Conservation (phyloP, 2,329 filamentous ascomycete species). For the Ascomycota sp. region DNA sequence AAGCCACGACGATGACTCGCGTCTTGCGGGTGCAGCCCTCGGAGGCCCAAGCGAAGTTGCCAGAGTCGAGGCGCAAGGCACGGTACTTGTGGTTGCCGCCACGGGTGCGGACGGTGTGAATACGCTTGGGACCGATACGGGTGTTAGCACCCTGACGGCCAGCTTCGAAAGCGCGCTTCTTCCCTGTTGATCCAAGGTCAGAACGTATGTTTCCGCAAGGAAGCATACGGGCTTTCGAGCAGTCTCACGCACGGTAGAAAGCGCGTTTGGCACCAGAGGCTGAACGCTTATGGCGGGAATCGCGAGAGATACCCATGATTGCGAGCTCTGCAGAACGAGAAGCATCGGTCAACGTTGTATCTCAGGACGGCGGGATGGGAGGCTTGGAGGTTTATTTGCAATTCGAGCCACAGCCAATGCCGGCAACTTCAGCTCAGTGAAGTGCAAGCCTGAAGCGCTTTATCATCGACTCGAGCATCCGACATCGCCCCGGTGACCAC, state of each 20-base stretch:
- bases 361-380: too few species aligned
- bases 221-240: conserved; percentile 47
- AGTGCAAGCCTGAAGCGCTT: too few species aligned
- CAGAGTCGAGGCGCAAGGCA: conserved; percentile 91
- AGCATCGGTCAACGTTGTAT: too few species aligned
- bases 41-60: conserved; percentile 98
- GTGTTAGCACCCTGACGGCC: conserved; percentile 98
- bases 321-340: conserved; percentile 36
- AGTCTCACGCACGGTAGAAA: conserved; percentile 56
- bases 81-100: conserved; percentile 99
- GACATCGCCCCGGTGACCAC: too few species aligned
- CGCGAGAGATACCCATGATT: conserved; percentile 99
- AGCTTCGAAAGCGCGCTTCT: conserved; percentile 99
- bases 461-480: too few species aligned
- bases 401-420: too few species aligned
- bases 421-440: too few species aligned
- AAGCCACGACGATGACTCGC: conserved; percentile 94
- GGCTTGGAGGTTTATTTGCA: too few species aligned
- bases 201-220: conserved; percentile 38
- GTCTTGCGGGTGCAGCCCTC: conserved; percentile 97
- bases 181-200: conserved; percentile 54
- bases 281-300: conserved; percentile 99
- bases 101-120: conserved; percentile 91
- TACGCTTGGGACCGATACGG: conserved; percentile 91
- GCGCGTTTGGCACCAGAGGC: conserved; percentile 95